Base-by-base conservation (phyloP, 441 rosid species). In the Populus hybrid region DNA sequence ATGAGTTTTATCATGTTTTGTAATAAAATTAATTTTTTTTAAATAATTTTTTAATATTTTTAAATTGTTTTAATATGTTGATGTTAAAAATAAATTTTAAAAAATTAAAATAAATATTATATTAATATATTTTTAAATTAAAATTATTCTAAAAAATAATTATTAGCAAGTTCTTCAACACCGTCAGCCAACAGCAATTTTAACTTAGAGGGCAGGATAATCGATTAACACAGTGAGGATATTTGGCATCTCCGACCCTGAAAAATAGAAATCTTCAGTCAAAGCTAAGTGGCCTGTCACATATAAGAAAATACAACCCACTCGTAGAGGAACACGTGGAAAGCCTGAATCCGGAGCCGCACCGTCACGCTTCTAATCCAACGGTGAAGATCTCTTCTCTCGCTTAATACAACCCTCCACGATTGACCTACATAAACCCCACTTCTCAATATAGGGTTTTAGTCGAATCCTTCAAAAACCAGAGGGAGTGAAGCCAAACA, bases 381-480 rank as follows among this genome's bases (percentile, higher is more conserved):
- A 81, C 85, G 82, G 79, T 36, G 46, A 32, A 64, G 61, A 78
- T 71, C 63, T 40, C 8, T 36, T 70, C 69, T 24, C 34, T 14
- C 7, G 20, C 35, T 20, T 12, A 10, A 2, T 70, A 76, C 50
- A 72, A 59, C 28, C 65, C 28, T 69, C 38, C 23, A 5, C 8
- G 8, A 18, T 26, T 3, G 23, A 26, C 0, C 69, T 10, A 1
- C 80, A 76, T 73, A 83, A 86, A 76, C 80, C 77, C 83, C 81
- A 28, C 3, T 42, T 35, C 38, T 16, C 6, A 10, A 32, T 1
- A 0, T 69, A 79, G 81, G 85, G 85, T 78, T 82, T 84, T 78
- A 28, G 70, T 76, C 23, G 21, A 67, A 61, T 11, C 2, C 36
- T 6, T 10, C 73, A 28, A 35, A 8, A 70, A 32, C 30, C 23